Conservation (phyloP, 106 monocot species). For the Narthecium ossifragum region DNA sequence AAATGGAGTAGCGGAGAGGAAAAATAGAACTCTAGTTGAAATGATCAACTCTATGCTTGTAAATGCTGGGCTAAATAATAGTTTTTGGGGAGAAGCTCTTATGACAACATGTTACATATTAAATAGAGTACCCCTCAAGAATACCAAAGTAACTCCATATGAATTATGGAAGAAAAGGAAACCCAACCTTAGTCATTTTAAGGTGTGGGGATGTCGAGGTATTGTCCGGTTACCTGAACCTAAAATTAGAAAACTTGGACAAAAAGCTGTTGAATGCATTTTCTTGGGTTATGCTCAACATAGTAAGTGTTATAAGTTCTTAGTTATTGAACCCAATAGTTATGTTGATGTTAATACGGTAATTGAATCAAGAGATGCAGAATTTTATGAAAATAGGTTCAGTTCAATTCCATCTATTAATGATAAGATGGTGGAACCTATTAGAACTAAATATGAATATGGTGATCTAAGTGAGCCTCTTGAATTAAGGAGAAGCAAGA, state of each 20-base stretch:
- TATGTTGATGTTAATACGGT: no score
- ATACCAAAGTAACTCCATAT: background rate
- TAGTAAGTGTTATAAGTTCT: no score
- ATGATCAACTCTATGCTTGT: background rate
- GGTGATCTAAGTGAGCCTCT: no score
- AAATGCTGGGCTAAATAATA: background rate
- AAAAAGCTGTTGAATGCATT: no score
- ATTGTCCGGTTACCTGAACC: background rate
- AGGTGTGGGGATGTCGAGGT: background rate
- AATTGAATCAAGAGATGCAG: no score
- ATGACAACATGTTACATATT: background rate
- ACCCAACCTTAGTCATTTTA: background rate
- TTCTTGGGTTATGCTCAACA: no score
- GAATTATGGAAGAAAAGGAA: background rate
- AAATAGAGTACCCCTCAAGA: background rate
- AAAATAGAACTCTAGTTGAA: background rate
- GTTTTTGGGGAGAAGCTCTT: background rate
- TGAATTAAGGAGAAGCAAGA: no score
- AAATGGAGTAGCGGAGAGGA: background rate
- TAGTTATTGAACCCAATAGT: no score
- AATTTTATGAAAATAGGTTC: no score
- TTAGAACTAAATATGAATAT: no score
- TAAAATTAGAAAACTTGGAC: background rate
- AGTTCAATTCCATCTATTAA: no score
- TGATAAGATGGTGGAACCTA: no score